phyloP scores from a whole-genome alignment of 441 rosid genomes.

The Euphorbia schlechtendalii region DNA sequence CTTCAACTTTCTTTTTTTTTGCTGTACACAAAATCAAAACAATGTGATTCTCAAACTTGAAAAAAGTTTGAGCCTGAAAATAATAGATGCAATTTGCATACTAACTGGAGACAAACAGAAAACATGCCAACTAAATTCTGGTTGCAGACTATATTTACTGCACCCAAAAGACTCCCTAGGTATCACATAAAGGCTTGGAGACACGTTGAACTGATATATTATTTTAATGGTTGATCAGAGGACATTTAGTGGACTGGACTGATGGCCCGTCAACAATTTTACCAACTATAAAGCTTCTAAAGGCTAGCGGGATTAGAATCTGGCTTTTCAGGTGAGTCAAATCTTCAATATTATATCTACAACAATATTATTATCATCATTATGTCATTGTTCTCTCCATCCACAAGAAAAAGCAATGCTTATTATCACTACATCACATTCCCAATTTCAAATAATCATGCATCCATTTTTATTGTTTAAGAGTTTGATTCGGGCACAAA shows the following conservation, averaged over 20 bases:
- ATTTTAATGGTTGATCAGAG: constrained; percentile 1
- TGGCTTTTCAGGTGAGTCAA: constrained; percentile 32
- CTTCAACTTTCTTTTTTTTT: background rate
- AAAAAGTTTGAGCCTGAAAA: no score
- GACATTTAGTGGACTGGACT: constrained; percentile 15
- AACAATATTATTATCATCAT: no score
- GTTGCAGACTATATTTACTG: background rate
- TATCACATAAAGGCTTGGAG: background rate
- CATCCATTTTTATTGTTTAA: background rate
- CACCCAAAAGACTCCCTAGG: background rate
- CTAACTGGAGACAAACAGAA: no score
- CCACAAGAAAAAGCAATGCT: background rate
- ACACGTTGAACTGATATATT: background rate
- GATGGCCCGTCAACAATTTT: constrained; percentile 29
- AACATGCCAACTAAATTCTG: background rate
- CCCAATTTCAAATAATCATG: background rate
- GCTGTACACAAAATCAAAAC: background rate
- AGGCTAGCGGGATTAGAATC: constrained; percentile 22
- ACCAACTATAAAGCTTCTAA: constrained; percentile 32
- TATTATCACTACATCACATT: background rate
- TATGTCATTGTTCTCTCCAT: no score
- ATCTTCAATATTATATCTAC: background rate
- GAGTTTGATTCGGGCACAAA: background rate
- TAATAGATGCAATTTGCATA: no score
- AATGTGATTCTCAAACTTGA: no score